These are phyloP conservation scores for Lipomyces chichibuensis DNA, from an alignment of 805 yeast species.

Conservation along the genomic window DNA sequence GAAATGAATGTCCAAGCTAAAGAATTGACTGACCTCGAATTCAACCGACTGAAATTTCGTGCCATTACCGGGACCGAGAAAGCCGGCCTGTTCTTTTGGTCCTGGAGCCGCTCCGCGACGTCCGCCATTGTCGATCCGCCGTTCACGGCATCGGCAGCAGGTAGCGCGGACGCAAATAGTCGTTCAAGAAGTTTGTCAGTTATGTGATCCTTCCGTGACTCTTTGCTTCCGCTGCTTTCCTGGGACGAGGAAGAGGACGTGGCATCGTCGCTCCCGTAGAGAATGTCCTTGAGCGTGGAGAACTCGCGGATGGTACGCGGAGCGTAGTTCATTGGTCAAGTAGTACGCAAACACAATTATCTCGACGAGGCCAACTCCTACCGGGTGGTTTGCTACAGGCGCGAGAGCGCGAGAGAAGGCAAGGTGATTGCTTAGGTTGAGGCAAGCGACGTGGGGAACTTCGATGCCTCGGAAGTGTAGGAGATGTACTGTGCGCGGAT, in stretches of 20 bases:
- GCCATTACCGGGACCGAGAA: slow-evolving; percentile 59
- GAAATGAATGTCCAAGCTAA: not conserved
- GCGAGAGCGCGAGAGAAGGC: not conserved
- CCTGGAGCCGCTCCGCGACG: slow-evolving; percentile 28
- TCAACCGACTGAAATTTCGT: slow-evolving; percentile 60
- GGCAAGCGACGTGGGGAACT: too few species aligned
- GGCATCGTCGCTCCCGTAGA: slow-evolving; percentile 28
- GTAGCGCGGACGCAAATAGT: slow-evolving; percentile 30
- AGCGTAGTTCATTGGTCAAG: slow-evolving; percentile 28
- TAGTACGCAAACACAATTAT: not conserved
- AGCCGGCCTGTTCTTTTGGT: slow-evolving; percentile 35
- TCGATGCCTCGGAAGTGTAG: too few species aligned
- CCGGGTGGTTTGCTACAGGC: not conserved
- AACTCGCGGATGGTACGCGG: slow-evolving; percentile 33
- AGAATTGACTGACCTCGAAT: slow-evolving; percentile 41
- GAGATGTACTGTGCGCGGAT: too few species aligned
- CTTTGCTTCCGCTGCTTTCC: not conserved
- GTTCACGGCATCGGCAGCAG: slow-evolving; percentile 16
- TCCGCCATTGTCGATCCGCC: slow-evolving; percentile 8
- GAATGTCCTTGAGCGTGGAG: slow-evolving; percentile 30
- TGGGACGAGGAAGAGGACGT: slow-evolving; percentile 5
- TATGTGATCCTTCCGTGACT: slow-evolving; percentile 22
- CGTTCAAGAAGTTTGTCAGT: slow-evolving; percentile 34
- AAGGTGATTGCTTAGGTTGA: not conserved
- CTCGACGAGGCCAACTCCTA: not conserved